These are phyloP conservation scores for Ceratorhiza oryzae-sativae DNA, from an alignment of 1,284 basidiomycete species.

Conservation along the genomic window DNA sequence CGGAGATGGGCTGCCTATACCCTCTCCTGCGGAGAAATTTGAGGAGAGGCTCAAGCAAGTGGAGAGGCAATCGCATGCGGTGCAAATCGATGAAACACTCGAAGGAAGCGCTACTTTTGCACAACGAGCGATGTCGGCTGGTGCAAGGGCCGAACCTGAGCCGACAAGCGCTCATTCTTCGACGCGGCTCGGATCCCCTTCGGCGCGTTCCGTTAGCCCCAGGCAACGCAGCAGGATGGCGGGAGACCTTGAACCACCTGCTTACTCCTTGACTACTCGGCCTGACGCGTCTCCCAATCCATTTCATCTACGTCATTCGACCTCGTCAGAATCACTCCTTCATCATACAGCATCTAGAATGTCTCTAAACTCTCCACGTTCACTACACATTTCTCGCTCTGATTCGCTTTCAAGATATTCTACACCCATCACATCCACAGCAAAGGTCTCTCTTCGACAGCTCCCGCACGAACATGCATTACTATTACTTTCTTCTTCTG, in stretches of 20 bases:
- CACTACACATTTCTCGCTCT: conserved; percentile 2
- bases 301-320: background rate
- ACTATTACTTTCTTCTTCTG: conserved; percentile 17
- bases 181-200: conserved; percentile 20
- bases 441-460: conserved; percentile 8
- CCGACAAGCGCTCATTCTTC: conserved; percentile 1
- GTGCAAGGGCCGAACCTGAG: background rate
- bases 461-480: conserved; percentile 29
- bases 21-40: conserved; percentile 4
- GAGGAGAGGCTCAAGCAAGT: conserved; percentile 3
- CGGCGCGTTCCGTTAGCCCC: conserved; percentile 8
- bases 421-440: background rate
- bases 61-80: background rate
- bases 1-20: conserved; percentile 2
- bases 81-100: background rate
- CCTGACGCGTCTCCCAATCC: conserved; percentile 19
- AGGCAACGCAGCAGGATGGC: background rate
- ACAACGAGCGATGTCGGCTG: conserved; percentile 9
- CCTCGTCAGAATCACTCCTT: conserved; percentile 5
- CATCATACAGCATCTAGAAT: conserved; percentile 17
- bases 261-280: background rate
- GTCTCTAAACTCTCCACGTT: conserved; percentile 2
- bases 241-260: background rate
- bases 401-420: background rate
- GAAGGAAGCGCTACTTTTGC: background rate